Evolutionary conservation across 2,329 filamentous ascomycete genomes (phyloP), one percentile per base, ranked within the genome.

Genomic region (Knufia fluminis): DNA sequence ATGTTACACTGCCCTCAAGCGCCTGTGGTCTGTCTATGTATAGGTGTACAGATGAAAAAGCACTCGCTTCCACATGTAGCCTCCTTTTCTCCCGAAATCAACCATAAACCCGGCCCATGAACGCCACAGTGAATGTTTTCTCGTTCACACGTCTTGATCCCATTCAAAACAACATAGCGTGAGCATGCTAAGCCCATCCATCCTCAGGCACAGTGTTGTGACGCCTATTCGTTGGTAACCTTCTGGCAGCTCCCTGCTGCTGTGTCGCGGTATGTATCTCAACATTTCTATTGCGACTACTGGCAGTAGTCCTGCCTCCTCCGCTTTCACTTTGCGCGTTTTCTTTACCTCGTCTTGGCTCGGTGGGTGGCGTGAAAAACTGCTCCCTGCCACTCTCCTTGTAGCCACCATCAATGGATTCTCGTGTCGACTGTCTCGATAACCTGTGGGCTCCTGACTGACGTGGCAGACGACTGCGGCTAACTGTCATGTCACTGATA

Each of bases 361-460:
- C 56, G 10, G 51, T 33, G 4, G 57, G 54, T 3, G 57, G 57
- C 10, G 55, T 58, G 24, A 57, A 39, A 20, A 49, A 50, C 23
- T 44, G 53, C 16, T 32, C 28, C 19, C 50, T 45, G 23, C 45
- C 48, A 49, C 51, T 54, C 20, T 52, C 53, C 23, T 57, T 43
- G 10, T 12, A 24, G 32, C 52, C 52, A 3, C 50, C 51, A 36
- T 52, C 44, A 49, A 59, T 57, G 16, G 52, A 55, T 39, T 59
- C 57, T 33, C 56, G 51, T n/a, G 57, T 59, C 22, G 56, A 56
- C 40, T 58, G 57, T 41, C 57, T 38, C 3, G 55, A 57, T 6
- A 59, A 52, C 22, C 57, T 49, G 12, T 45, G 24, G 1, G 50
- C 52, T 0, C 52, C 53, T 1, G 55, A 52, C 40, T 59, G 57